phyloP scores from a whole-genome alignment of 768 basidiomycete genomes.

The Chiua virens region DNA sequence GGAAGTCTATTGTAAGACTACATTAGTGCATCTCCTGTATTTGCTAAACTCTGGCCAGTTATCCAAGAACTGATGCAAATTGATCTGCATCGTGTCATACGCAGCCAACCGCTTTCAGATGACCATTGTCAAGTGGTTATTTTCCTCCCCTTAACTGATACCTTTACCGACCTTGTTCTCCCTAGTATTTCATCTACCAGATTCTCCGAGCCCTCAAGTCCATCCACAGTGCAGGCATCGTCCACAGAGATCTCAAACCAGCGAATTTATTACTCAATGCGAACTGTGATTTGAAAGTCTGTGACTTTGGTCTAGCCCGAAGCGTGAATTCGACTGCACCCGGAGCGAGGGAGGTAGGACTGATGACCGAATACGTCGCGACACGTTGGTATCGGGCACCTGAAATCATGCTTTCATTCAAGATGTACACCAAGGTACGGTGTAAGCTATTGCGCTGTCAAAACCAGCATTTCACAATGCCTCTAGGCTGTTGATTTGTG shows the following conservation, averaged over 20 bases:
- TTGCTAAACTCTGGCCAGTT: constrained; percentile 40
- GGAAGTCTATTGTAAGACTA: constrained; percentile 75
- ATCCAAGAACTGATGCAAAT: constrained; percentile 91
- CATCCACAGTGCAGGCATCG: constrained; percentile 83
- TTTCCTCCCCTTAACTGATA: neutral
- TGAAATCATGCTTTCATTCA: constrained; percentile 94
- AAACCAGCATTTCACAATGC: constrained; percentile 3
- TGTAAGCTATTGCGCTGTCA: constrained; percentile 3
- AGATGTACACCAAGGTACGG: constrained; percentile 75
- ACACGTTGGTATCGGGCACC: constrained; percentile 93
- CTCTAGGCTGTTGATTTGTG: constrained; percentile 67
- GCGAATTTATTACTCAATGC: constrained; percentile 87
- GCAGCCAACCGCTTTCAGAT: constrained; percentile 86
- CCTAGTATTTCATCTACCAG: constrained; percentile 79
- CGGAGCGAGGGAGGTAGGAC: constrained; percentile 60
- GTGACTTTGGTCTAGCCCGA: constrained; percentile 85
- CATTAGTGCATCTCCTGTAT: neutral
- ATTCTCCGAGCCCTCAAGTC: constrained; percentile 86
- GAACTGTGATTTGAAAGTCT: constrained; percentile 86
- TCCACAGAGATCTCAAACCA: constrained; percentile 79
- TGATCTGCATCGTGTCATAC: constrained; percentile 87
- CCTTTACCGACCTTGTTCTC: constrained; percentile 7
- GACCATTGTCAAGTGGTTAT: constrained; percentile 76
- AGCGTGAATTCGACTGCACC: constrained; percentile 54
- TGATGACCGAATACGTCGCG: constrained; percentile 86